Conservation (phyloP, 768 basidiomycete genomes). For the Auricularia heimuer region DNA sequence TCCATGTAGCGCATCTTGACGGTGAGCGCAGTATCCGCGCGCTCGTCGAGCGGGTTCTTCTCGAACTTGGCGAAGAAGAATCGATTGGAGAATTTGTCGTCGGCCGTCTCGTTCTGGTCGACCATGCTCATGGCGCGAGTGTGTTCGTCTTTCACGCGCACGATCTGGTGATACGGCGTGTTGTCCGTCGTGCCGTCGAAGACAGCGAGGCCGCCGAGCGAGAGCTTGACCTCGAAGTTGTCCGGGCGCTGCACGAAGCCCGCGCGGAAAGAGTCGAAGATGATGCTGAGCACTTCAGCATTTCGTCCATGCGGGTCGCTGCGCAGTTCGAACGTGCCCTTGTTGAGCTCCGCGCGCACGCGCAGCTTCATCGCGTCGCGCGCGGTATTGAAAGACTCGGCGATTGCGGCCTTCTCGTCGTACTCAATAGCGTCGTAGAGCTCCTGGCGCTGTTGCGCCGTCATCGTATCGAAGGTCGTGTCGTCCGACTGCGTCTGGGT, state of each 20-base stretch:
- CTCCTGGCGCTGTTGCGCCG: constrained; percentile 71
- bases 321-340: constrained; percentile 79
- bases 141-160: constrained; percentile 56
- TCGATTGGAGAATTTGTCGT: constrained; percentile 18
- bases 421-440: constrained; percentile 87
- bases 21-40: constrained; percentile 84
- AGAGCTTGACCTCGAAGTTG: constrained; percentile 76
- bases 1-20: constrained; percentile 92
- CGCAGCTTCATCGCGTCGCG: constrained; percentile 72
- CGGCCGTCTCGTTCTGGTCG: constrained; percentile 24
- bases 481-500: constrained; percentile 36
- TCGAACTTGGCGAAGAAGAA: constrained; percentile 93
- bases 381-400: constrained; percentile 58
- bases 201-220: constrained; percentile 77
- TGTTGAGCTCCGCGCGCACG: constrained; percentile 67
- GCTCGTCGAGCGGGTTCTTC: constrained; percentile 80
- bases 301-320: constrained; percentile 52
- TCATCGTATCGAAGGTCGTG: constrained; percentile 35
- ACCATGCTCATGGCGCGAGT: constrained; percentile 13
- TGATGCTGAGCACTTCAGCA: constrained; percentile 71
- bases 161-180: constrained; percentile 83
- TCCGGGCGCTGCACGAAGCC: constrained; percentile 76
- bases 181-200: constrained; percentile 82
- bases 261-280: constrained; percentile 82
- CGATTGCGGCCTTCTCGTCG: constrained; percentile 74